Base-by-base conservation (phyloP, 2,329 filamentous ascomycete genomes). In the Eurotiales sp. region DNA sequence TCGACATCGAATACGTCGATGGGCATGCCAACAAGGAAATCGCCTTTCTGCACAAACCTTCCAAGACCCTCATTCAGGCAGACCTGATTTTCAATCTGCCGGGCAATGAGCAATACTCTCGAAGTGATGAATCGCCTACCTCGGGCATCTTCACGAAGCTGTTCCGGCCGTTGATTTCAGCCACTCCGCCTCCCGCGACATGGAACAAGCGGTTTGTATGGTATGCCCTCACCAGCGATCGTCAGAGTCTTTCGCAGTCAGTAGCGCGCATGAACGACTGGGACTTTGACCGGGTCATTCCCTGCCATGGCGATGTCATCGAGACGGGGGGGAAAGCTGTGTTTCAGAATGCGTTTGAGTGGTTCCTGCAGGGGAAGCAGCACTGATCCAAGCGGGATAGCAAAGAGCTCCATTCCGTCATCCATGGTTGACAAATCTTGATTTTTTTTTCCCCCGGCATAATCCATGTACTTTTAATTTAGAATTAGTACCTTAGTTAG, bases 51-150 rank as follows among this genome's bases (percentile, higher is more conserved):
- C 90, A 95, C 77, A 86, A 84, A 66, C 90, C 88, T 0, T 85
- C 88, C 11, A 75, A 77, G 51, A 87, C 90, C 0, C 72, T 99
- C 40, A 91, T 99, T 64, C 76, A 96, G 72, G 93, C 90, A 5
- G 93, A 99, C 69, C 71, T 97, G 37, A 66, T 97, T 58, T 97
- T 97, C 78, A 97, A 96, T 68, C 73, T 96, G 29, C 93, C 93
- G 0, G 83, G 90, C 0, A 82, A 75, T 0, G 93, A 99, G 73
- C 93, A 97, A 73, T 96, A 89, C 71, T 81, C 72, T 1, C 80
- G 58, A 59, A 72, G 81, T 0, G 77, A 75, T 8, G 76, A 81
- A 3, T 72, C 75, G 27, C 73, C 82, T 3, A 77, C 67, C 0
- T 71, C 76, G n/a, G 84, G 84, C 0, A 62, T 83, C n/a, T 59